Base-by-base conservation (phyloP, 495 filamentous ascomycete species). In the Xylaria palmicola region DNA sequence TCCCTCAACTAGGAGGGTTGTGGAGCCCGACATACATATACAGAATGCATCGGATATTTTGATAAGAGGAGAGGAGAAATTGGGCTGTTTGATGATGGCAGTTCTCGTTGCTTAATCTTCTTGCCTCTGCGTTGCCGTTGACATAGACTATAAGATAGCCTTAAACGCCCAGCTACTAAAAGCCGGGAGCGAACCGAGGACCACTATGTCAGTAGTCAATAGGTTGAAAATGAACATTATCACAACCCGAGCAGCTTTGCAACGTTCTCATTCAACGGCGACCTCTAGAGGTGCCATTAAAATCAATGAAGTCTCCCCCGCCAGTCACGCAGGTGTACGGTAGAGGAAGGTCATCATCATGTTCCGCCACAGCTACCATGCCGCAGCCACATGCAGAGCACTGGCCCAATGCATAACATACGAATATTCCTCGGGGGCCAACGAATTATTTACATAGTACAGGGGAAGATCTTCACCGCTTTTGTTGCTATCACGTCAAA, bases 391-490 rank as follows among this genome's bases (percentile, higher is more conserved):
- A 39, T 53, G 34, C 22, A 40, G 22, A 20, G 19, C 13, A 30
- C 20, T 9, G 3, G 30, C n/a, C n/a, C n/a, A n/a, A 40, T 15
- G 37, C 3, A 3, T 3, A n/a, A 40, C 13, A 40, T n/a, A n/a
- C 37, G 6, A 40, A 40, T 15, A 40, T 40, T 7, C n/a, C n/a
- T n/a, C n/a, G n/a, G n/a, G n/a, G n/a, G n/a, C n/a, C n/a, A n/a
- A n/a, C n/a, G n/a, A n/a, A n/a, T n/a, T n/a, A n/a, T n/a, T n/a
- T n/a, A 41, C 5, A 4, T 6, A 41, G 12, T n/a, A 41, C 17
- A 15, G 17, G 13, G 3, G 27, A 22, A 43, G 53, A 56, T 44
- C 53, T 56, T 56, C 53, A 44, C 53, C 53, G 27, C n/a, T 40
- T 56, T 19, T 0, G 39, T 34, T 41, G 34, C 1, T 55, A 2